A percentile compares a stretch with the other conserved stretches of the same genome.
These are phyloP conservation scores for Plectosphaerella cucumerina DNA, from an alignment of 2,329 filamentous ascomycete species.

Conservation along the genomic window DNA sequence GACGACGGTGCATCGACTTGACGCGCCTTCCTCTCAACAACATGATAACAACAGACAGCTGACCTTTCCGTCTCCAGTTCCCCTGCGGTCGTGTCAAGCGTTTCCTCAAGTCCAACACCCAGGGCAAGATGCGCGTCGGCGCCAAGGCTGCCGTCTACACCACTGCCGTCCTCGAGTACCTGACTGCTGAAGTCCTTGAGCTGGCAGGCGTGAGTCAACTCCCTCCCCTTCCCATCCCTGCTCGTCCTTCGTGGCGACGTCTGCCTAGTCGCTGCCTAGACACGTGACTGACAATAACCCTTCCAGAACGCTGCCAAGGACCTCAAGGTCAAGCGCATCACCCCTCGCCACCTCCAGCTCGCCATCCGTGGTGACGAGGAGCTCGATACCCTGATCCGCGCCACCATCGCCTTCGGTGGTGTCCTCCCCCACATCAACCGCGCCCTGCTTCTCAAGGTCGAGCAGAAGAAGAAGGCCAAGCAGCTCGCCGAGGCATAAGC, in stretches of 20 bases:
- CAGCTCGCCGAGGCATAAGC: conserved; percentile 19
- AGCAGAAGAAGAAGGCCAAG: conserved; percentile 90
- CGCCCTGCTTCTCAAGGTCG: conserved; percentile 89
- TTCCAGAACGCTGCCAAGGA: conserved; percentile 91
- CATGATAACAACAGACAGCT: conserved; percentile 4
- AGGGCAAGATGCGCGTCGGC: conserved; percentile 99
- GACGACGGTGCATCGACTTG: background rate
- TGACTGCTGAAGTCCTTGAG: conserved; percentile 96
- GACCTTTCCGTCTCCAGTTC: conserved; percentile 57
- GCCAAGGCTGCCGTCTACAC: conserved; percentile 98
- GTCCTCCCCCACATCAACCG: conserved; percentile 99
- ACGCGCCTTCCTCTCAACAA: background rate
- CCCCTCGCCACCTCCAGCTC: conserved; percentile 93
- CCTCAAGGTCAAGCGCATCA: conserved; percentile 99
- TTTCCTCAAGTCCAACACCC: conserved; percentile 98
- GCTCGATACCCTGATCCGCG: conserved; percentile 93
- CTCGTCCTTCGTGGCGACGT: background rate
- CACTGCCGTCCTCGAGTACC: conserved; percentile 94
- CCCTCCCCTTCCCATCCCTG: conserved; percentile 1
- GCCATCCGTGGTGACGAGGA: conserved; percentile 98
- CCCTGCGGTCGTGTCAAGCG: conserved; percentile 99
- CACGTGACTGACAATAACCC: conserved; percentile 8
- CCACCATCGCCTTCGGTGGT: conserved; percentile 97
- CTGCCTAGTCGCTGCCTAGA: background rate
- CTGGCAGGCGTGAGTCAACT: conserved; percentile 72